phyloP scores from a whole-genome alignment of 2,329 filamentous ascomycete genomes.

The Aspergillus pseudoterreus region DNA sequence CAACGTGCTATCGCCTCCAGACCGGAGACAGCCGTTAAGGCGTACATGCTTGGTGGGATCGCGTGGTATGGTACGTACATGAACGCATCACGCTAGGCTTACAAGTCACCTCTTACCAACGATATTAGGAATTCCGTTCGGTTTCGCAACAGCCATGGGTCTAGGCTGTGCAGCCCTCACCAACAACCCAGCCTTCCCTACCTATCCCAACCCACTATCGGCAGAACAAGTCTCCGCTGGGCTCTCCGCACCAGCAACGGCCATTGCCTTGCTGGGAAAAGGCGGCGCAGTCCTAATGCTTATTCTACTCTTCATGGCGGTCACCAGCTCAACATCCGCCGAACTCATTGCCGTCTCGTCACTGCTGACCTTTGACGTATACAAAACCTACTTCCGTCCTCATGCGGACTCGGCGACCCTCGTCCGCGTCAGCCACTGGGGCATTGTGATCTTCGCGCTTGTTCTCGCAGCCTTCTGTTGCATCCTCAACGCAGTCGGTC shows the following conservation, averaged over 20 bases:
- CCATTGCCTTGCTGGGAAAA: slow-evolving; percentile 35
- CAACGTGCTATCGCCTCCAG: slow-evolving; percentile 43
- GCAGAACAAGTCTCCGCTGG: slow-evolving; percentile 30
- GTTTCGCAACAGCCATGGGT: slow-evolving; percentile 48
- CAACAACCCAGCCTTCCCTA: slow-evolving; percentile 47
- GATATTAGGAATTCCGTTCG: slow-evolving; percentile 42
- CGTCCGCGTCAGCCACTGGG: slow-evolving; percentile 49
- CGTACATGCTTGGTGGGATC: slow-evolving; percentile 42
- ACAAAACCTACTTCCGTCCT: slow-evolving; percentile 47
- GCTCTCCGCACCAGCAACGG: slow-evolving; percentile 30
- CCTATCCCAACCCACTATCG: slow-evolving; percentile 41
- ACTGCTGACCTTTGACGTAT: slow-evolving; percentile 52
- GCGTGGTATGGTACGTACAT: slow-evolving; percentile 25
- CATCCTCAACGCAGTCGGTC: slow-evolving; percentile 34
- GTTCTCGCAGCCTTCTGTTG: slow-evolving; percentile 39
- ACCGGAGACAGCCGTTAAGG: slow-evolving; percentile 40
- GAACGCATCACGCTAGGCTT: not conserved
- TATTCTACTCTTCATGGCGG: slow-evolving; percentile 38
- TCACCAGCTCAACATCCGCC: slow-evolving; percentile 46
- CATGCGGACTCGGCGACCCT: slow-evolving; percentile 44
- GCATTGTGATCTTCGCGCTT: slow-evolving; percentile 47
- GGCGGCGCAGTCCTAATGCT: slow-evolving; percentile 32
- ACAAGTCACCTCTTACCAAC: too few relatives aligned
- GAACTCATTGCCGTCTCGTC: slow-evolving; percentile 52
- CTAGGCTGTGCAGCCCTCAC: slow-evolving; percentile 46